These are phyloP conservation scores for Stachybotrys echinatus DNA, from an alignment of 2,329 filamentous ascomycete genomes.

Conservation along the genomic window DNA sequence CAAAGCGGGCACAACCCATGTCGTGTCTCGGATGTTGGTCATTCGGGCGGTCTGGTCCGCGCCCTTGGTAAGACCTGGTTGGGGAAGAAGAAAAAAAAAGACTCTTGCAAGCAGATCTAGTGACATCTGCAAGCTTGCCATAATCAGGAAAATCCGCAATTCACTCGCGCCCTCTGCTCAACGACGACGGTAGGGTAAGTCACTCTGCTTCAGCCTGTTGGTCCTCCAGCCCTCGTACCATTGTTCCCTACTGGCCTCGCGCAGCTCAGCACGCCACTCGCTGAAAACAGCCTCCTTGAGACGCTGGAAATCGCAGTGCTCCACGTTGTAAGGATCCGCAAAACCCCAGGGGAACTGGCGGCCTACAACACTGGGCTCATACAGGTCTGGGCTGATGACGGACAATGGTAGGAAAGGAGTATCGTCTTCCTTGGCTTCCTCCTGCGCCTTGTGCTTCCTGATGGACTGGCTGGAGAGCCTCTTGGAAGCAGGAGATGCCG, in stretches of 20 bases:
- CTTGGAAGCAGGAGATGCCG: constrained; percentile 34
- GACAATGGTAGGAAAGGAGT: constrained; percentile 78
- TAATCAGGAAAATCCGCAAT: no score
- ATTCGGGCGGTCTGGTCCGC: no score
- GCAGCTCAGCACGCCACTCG: constrained; percentile 88
- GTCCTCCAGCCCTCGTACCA: constrained; percentile 98
- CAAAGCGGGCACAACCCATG: no score
- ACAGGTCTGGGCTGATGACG: constrained; percentile 88
- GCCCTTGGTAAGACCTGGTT: no score
- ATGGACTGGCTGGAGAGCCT: constrained; percentile 40
- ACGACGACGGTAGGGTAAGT: constrained; percentile 31
- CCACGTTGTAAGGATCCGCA: constrained; percentile 83
- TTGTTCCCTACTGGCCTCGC: constrained; percentile 82
- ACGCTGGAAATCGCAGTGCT: constrained; percentile 89
- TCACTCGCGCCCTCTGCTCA: constrained; percentile 11
- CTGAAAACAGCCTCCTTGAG: constrained; percentile 89
- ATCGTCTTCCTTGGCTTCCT: constrained; percentile 44
- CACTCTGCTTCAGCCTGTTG: constrained; percentile 54
- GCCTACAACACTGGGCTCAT: constrained; percentile 74
- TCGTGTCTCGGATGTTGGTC: no score
- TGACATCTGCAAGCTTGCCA: no score
- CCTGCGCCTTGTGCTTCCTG: constrained; percentile 39
- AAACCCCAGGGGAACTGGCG: constrained; percentile 96
- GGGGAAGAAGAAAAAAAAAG: no score
- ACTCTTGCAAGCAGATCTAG: no score